Conservation (phyloP, 2,329 filamentous ascomycete species). For the Escovopsis sp. region DNA sequence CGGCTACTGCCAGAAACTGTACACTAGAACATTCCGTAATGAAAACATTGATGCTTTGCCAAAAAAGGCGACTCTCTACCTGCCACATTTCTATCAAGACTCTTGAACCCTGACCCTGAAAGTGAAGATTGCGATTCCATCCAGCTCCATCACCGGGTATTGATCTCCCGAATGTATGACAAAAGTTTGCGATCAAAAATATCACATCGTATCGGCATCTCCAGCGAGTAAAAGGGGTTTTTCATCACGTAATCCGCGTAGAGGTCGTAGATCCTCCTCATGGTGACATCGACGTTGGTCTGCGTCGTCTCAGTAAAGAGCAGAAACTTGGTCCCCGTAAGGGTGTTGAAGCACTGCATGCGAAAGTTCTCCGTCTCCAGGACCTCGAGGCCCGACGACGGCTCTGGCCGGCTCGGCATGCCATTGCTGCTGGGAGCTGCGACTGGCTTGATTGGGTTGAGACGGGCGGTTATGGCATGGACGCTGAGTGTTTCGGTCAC, state of each 20-base stretch:
- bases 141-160: constrained; percentile 31
- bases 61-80: neutral
- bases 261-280: constrained; percentile 79
- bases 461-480: constrained; percentile 52
- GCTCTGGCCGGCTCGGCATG: constrained; percentile 39
- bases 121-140: too few relatives aligned
- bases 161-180: constrained; percentile 64
- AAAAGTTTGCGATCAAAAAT: constrained; percentile 79
- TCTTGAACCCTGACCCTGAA: too few relatives aligned
- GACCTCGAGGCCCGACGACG: constrained; percentile 71
- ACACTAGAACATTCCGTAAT: constrained; percentile 14
- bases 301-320: constrained; percentile 86
- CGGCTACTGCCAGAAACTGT: constrained; percentile 20
- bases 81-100: too few relatives aligned
- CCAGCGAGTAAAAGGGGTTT: constrained; percentile 95
- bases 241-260: constrained; percentile 99
- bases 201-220: constrained; percentile 94
- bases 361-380: constrained; percentile 91
- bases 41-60: neutral
- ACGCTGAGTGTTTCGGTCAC: constrained; percentile 28
- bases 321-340: constrained; percentile 90
- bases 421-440: constrained; percentile 18
- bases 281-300: constrained; percentile 70
- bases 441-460: constrained; percentile 37
- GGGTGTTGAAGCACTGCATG: constrained; percentile 86